Evolutionary conservation across 192 early-diverging fungal genomes (phyloP).

Genomic region (Backusella tuberculispora): DNA sequence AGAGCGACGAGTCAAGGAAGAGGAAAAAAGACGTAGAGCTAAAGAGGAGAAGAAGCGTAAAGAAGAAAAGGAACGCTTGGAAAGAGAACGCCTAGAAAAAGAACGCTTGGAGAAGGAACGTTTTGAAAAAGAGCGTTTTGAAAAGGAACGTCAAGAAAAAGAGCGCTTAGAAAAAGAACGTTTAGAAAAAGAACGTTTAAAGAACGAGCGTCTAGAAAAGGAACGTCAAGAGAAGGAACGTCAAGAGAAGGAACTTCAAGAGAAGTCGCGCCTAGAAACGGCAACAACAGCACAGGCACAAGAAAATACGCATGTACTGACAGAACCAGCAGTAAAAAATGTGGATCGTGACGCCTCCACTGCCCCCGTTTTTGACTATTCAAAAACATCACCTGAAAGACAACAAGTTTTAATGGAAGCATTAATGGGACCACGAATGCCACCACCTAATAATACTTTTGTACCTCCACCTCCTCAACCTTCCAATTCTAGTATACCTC

Average conservation of each 20-base stretch:
- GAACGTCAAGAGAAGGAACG: not conserved
- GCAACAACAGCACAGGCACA: not conserved
- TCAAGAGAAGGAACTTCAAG: not conserved
- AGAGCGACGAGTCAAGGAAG: constrained; percentile 64
- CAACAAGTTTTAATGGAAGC: constrained; percentile 30
- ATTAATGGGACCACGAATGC: not conserved
- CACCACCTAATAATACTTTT: not conserved
- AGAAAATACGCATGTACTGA: not conserved
- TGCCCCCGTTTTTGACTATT: not conserved
- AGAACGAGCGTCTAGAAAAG: not conserved
- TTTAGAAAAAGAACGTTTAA: not conserved
- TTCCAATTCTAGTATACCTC: not conserved
- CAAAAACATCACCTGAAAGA: constrained; percentile 12
- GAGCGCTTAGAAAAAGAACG: constrained; percentile 1
- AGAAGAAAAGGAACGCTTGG: constrained; percentile 42
- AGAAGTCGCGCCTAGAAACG: not conserved
- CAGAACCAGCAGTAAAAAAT: not conserved
- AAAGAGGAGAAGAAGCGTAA: constrained; percentile 51
- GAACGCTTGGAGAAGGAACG: constrained; percentile 52
- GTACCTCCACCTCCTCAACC: not conserved
- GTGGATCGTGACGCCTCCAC: not conserved
- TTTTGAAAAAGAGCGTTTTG: constrained; percentile 3
- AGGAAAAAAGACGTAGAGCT: constrained; percentile 53
- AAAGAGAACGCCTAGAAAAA: constrained; percentile 50
- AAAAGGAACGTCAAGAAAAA: not conserved